phyloP scores from a whole-genome alignment of 306 rosid genomes.

The Notholithocarpus densiflorus region DNA sequence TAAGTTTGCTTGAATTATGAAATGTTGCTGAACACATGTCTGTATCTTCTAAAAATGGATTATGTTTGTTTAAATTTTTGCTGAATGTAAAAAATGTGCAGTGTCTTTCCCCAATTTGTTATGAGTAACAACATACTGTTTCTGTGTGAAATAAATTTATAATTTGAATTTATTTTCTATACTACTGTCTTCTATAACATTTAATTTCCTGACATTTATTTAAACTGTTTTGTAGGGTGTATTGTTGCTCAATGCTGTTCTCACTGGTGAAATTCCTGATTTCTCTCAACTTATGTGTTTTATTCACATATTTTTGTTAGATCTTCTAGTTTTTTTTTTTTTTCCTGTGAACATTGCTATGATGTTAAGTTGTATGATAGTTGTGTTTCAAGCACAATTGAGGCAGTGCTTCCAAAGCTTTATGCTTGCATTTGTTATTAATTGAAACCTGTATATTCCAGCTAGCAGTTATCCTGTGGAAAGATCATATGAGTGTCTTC shows the following conservation, averaged over 20 bases:
- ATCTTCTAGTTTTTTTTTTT: background rate
- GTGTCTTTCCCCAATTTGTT: background rate
- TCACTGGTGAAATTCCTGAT: conserved; percentile 57
- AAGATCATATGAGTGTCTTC: background rate
- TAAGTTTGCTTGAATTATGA: too few relatives aligned
- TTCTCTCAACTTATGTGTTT: background rate
- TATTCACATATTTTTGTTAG: background rate
- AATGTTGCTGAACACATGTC: too few relatives aligned
- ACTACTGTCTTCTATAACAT: background rate
- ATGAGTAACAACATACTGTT: background rate
- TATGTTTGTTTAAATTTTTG: background rate
- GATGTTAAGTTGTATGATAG: background rate
- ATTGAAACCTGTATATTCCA: background rate
- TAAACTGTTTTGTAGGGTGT: conserved; percentile 69
- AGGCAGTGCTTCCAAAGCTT: background rate
- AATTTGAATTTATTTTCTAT: too few relatives aligned
- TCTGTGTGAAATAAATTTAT: background rate
- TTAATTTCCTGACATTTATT: conserved; percentile 19
- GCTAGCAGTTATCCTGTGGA: background rate
- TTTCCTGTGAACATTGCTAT: background rate
- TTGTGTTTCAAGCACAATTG: background rate
- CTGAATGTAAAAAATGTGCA: background rate
- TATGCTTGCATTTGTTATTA: background rate
- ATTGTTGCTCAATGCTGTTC: conserved; percentile 90
- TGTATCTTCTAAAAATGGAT: too few relatives aligned